Base-by-base conservation (phyloP, 148 eudicot species). In the Rhododendron ovatum region DNA sequence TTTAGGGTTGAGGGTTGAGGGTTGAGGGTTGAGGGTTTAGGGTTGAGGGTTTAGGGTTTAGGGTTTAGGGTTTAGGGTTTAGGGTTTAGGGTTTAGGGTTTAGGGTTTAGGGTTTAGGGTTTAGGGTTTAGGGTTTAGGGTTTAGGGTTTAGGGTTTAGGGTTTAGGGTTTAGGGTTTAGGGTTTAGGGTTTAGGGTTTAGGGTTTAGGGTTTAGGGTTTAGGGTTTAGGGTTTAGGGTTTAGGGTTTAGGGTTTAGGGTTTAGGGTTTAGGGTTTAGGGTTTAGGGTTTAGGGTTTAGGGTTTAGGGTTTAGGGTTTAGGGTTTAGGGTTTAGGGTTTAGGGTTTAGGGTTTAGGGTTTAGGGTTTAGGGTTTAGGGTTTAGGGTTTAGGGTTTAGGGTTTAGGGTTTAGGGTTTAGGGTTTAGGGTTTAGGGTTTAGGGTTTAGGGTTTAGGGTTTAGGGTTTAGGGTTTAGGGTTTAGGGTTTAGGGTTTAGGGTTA, bases 21-120 rank as follows among this genome's bases (percentile, higher is more conserved):
- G 51, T 41, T 41, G 51, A n/a, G n/a, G n/a, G n/a, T n/a, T n/a
- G n/a, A n/a, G n/a, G n/a, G n/a, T n/a, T n/a, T n/a, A n/a, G n/a
- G n/a, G n/a, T n/a, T n/a, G n/a, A n/a, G n/a, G n/a, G n/a, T n/a
- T 80, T 80, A 80, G 82, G 82, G 82, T 80, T 80, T 80, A 80
- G 82, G 82, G 82, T 80, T 80, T 80, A 47, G 61, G 82, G 82
- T 47, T 80, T 80, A 47, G 61, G 82, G 82, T 47, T 80, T 80
- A 47, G 61, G 82, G 82, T 47, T 80, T 47, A 18, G 82, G 63
- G 82, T 48, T 80, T 22, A 35, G 82, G 82, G n/a, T 80, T 80
- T 47, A n/a, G 61, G 82, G 61, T 24, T 48, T 48, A 22, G 41
- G 84, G 51, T 48, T 48, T 48, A 48, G 51, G 51, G 51, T 48